These are phyloP conservation scores for Cryptomeria japonica DNA, from an alignment of 75 land plant genomes.

Conservation along the genomic window DNA sequence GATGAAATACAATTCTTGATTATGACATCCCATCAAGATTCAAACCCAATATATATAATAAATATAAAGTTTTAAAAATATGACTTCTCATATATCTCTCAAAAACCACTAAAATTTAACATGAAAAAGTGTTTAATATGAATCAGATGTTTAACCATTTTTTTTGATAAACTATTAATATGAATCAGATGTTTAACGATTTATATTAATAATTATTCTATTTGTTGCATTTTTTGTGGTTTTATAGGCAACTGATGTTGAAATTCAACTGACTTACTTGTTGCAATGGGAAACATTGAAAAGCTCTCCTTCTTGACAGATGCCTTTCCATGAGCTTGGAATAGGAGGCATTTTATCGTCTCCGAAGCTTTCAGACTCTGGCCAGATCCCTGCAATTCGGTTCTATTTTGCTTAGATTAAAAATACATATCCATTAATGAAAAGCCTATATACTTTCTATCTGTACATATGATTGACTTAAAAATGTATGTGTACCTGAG, in stretches of 20 bases:
- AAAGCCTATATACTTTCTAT: not conserved
- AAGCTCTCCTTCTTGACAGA: slow-evolving; percentile 61
- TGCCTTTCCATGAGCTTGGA: slow-evolving; percentile 70
- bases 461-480: not conserved
- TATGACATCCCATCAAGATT: too few species aligned
- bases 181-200: too few species aligned
- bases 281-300: slow-evolving; percentile 69
- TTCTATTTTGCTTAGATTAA: not conserved
- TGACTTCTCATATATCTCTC: not conserved
- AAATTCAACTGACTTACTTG: slow-evolving; percentile 31
- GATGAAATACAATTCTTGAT: too few species aligned
- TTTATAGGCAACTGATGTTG: not conserved
- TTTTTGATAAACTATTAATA: not conserved
- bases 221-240: not conserved
- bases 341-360: slow-evolving; percentile 64
- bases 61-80: too few species aligned
- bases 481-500: slow-evolving; percentile 33
- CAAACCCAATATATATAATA: too few species aligned
- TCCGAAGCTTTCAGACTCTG: slow-evolving; percentile 72
- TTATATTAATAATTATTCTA: not conserved
- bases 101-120: not conserved
- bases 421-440: not conserved
- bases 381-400: slow-evolving; percentile 65
- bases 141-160: too few species aligned
- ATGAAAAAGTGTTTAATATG: not conserved